These are phyloP conservation scores for Stereocaulon alpinum DNA, from an alignment of 495 filamentous ascomycete species.

Conservation along the genomic window DNA sequence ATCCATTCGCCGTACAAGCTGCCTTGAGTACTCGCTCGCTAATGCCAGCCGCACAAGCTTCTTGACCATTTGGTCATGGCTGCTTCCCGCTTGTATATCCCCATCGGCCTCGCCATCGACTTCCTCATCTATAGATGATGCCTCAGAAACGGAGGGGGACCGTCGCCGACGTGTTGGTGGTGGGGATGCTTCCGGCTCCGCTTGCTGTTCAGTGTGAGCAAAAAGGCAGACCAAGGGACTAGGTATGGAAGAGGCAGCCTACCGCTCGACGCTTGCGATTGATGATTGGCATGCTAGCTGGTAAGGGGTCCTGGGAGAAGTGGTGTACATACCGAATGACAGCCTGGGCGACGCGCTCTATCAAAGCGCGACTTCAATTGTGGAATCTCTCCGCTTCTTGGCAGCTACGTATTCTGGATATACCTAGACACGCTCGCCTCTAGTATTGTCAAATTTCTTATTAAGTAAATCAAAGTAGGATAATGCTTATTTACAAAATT, in stretches of 20 bases:
- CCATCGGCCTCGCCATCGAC: conserved; percentile 13
- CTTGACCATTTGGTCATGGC: conserved; percentile 43
- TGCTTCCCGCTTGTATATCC: conserved; percentile 14
- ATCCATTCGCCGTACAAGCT: conserved; percentile 64
- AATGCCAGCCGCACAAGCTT: conserved; percentile 85
- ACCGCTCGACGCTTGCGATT: conserved; percentile 21
- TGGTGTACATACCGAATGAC: too few relatives aligned
- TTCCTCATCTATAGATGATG: conserved; percentile 17
- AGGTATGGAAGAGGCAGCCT: neutral
- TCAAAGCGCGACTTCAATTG: too few relatives aligned
- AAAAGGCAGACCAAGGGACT: neutral
- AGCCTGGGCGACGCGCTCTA: too few relatives aligned
- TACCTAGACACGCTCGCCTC: too few relatives aligned
- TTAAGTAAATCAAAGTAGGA: too few relatives aligned
- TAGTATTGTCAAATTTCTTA: too few relatives aligned
- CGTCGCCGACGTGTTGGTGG: conserved; percentile 20
- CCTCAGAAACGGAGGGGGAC: conserved; percentile 17
- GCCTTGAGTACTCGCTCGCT: conserved; percentile 76
- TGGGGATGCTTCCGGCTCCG: conserved; percentile 19
- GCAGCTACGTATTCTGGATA: too few relatives aligned
- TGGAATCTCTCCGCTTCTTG: too few relatives aligned
- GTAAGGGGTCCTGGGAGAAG: too few relatives aligned
- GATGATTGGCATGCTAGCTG: conserved; percentile 11
- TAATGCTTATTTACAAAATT: too few relatives aligned
- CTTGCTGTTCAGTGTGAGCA: conserved; percentile 16